phyloP scores from a whole-genome alignment of 495 filamentous ascomycete genomes.

The Cairneyella variabilis region DNA sequence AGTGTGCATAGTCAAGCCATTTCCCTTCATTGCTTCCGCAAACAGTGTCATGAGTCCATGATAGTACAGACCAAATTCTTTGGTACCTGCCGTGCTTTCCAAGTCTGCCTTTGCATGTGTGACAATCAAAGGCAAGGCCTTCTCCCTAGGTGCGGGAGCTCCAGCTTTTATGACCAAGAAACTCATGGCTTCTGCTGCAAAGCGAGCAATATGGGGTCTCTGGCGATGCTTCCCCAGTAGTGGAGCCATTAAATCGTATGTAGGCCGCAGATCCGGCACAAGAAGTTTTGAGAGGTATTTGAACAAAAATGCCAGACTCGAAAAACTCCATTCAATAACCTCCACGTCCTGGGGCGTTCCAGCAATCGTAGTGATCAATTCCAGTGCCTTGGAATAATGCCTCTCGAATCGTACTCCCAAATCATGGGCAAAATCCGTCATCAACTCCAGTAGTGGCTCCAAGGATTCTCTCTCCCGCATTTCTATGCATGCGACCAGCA shows the following conservation, averaged over 20 bases:
- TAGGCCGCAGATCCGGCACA: constrained; percentile 77
- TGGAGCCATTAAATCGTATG: constrained; percentile 77
- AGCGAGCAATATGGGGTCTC: constrained; percentile 79
- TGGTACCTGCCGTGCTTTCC: constrained; percentile 42
- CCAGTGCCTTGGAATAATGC: constrained; percentile 70
- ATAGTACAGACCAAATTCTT: constrained; percentile 59
- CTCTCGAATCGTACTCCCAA: constrained; percentile 84
- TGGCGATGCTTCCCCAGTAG: constrained; percentile 80
- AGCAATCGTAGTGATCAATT: constrained; percentile 55
- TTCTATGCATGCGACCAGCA: constrained; percentile 74
- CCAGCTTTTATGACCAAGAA: constrained; percentile 89
- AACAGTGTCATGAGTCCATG: constrained; percentile 90
- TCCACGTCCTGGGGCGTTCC: constrained; percentile 55
- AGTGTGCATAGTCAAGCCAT: constrained; percentile 76
- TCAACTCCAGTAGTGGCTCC: constrained; percentile 78
- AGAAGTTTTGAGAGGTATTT: constrained; percentile 89
- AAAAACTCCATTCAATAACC: constrained; percentile 95
- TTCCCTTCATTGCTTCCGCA: constrained; percentile 79
- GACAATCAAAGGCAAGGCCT: constrained; percentile 65
- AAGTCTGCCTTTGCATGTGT: constrained; percentile 67
- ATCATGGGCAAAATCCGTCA: constrained; percentile 90
- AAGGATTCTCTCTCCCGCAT: constrained; percentile 68
- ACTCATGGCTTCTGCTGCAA: constrained; percentile 91
- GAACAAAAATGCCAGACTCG: constrained; percentile 89
- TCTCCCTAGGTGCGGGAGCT: constrained; percentile 65